Base-by-base conservation (phyloP, 768 basidiomycete species). In the Cytidiella melzeri region DNA sequence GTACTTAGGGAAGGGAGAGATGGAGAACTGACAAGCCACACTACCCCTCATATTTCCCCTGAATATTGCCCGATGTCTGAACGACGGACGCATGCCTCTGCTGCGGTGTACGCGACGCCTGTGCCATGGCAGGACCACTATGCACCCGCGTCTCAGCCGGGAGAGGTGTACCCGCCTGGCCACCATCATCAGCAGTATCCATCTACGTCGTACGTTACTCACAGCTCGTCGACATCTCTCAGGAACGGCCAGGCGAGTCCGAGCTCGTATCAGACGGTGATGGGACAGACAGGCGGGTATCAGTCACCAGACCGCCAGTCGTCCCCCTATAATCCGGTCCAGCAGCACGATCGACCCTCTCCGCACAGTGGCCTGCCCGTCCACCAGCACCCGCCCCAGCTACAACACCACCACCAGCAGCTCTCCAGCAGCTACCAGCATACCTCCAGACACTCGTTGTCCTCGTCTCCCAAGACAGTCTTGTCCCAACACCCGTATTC, bases 401-500 rank as follows among this genome's bases (percentile, higher is more conserved):
- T n/a, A n/a, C n/a, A 48, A 26, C 50, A 55, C 50, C 41, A 36
- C 42, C 52, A 55, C 50, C 49, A 34, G 7, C 30, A n/a, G n/a
- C n/a, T n/a, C n/a, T n/a, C n/a, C n/a, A n/a, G n/a, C n/a, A n/a
- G n/a, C n/a, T n/a, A n/a, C n/a, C n/a, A n/a, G n/a, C n/a, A n/a
- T n/a, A n/a, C n/a, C n/a, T n/a, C n/a, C n/a, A n/a, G n/a, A n/a
- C n/a, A n/a, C n/a, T n/a, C n/a, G n/a, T n/a, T n/a, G n/a, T n/a
- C n/a, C n/a, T n/a, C n/a, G n/a, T n/a, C n/a, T n/a, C n/a, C n/a
- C n/a, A n/a, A n/a, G n/a, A n/a, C n/a, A n/a, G n/a, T n/a, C n/a
- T n/a, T n/a, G n/a, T n/a, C 47, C 34, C 37, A 23, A 34, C 55
- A 28, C 62, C 52, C 38, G 45, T 40, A 21, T 37, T 51, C 53